Base-by-base conservation (phyloP, 2,329 filamentous ascomycete species). In the Stenocarpella maydis region DNA sequence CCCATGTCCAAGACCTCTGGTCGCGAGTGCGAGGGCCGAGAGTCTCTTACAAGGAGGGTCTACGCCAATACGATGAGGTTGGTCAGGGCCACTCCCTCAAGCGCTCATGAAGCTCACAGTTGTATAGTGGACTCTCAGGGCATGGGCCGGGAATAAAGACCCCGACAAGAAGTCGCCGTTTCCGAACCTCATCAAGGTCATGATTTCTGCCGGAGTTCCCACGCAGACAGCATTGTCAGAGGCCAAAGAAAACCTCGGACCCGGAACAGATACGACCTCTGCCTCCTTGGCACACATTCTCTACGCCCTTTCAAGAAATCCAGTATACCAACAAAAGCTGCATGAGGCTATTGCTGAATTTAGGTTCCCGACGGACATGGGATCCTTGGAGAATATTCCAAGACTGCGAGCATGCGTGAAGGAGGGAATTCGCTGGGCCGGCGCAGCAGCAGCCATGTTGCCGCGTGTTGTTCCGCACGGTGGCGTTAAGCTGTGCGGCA, bases 221-320 rank as follows among this genome's bases (percentile, higher is more conserved):
- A 60, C 72, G 0, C 72, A 76, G 60, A 77, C 75, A 1, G 73
- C 75, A 3, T 65, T 77, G 3, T 74, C 76, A 0, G 76, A 78
- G 70, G 77, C 77, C 1, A 76, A 74, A 3, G 75, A 78, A 41
- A 77, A 76, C 4, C 71, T 78, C 0, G 77, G 76, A 0, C 76
- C 76, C 0, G 77, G 77, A 31, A 78, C 77, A 2, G 76, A 78
- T 41, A 78, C 77, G 1, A 78, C 77, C 0, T 78, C 76, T 2
- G 76, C 72, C 24, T 75, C 76, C 1, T 69, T 78, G 15, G 76
- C 76, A 2, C 77, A 78, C 58, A 77, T 77, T 9, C 49, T 79
- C 1, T 79, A 72, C 63, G 77, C 74, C 5, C 69, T 78, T 0
- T 72, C 75, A 5, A 72, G 73, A 14, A 77, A 78, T 45, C 41